Conservation (phyloP, 2,329 filamentous ascomycete genomes). For the Sporothrix brunneoviolacea region DNA sequence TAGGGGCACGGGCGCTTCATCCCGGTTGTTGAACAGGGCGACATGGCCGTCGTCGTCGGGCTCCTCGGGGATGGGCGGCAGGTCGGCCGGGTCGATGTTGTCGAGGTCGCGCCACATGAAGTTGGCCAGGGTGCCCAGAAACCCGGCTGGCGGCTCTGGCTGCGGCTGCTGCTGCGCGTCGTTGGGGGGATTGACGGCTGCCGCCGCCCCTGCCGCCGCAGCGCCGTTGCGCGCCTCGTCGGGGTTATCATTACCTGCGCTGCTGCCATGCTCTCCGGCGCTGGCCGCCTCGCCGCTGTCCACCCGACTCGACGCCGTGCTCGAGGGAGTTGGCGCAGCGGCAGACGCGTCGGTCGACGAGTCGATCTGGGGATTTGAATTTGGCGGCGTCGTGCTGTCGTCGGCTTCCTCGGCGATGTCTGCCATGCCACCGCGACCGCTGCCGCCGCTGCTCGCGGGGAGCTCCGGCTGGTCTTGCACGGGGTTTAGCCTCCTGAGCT, state of each 20-base stretch:
- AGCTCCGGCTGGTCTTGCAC: no score
- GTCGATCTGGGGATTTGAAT: neutral
- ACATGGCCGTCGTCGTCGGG: slow-evolving; percentile 17
- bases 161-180: neutral
- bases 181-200: no score
- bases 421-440: neutral
- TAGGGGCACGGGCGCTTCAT: slow-evolving; percentile 26
- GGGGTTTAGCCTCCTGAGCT: no score
- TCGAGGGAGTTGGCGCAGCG: neutral
- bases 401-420: neutral
- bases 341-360: neutral
- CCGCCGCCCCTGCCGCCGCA: no score
- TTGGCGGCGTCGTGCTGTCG: neutral
- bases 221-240: no score
- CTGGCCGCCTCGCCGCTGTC: no score
- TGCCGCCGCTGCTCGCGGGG: neutral
- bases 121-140: slow-evolving; percentile 42
- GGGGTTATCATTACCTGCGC: no score
- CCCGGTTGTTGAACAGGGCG: slow-evolving; percentile 26
- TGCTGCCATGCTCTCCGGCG: no score
- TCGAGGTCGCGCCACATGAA: slow-evolving; percentile 58
- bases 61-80: slow-evolving; percentile 34
- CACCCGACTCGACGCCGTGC: no score
- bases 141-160: slow-evolving; percentile 24
- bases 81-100: slow-evolving; percentile 47